These are phyloP conservation scores for Pseudozyma sp. DNA, from an alignment of 1,284 basidiomycete genomes.

Conservation along the genomic window DNA sequence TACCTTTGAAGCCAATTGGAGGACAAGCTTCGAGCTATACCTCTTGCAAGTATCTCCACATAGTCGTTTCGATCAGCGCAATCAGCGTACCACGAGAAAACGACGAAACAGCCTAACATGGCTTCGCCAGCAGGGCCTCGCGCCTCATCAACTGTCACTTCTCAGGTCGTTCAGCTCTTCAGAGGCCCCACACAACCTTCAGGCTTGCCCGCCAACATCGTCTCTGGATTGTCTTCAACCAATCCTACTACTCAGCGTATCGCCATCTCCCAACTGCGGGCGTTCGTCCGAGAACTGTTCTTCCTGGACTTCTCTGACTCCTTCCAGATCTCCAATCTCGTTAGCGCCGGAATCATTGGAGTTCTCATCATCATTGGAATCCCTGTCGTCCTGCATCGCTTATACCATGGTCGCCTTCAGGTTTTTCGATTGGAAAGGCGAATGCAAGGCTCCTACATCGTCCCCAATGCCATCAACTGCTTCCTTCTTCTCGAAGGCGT, in stretches of 20 bases:
- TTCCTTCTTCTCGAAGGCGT: conserved; percentile 45
- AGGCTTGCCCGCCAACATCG: conserved; percentile 30
- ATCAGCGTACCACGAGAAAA: neutral
- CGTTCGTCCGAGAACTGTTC: conserved; percentile 35
- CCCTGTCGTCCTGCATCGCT: conserved; percentile 25
- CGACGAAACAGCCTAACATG: neutral
- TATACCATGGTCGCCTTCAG: conserved; percentile 28
- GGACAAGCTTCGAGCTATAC: too few species aligned
- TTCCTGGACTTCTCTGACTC: conserved; percentile 17
- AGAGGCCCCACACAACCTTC: conserved; percentile 17
- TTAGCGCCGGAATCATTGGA: conserved; percentile 26
- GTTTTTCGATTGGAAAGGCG: conserved; percentile 34
- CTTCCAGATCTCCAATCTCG: conserved; percentile 16
- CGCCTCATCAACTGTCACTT: neutral
- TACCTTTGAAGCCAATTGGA: too few species aligned
- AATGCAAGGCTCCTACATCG: conserved; percentile 47
- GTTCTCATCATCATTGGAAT: conserved; percentile 32
- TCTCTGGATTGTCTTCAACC: conserved; percentile 21
- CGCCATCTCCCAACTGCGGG: conserved; percentile 31
- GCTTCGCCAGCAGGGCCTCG: neutral
- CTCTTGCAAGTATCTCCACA: too few species aligned
- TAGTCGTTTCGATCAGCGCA: too few species aligned
- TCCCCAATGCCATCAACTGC: conserved; percentile 59
- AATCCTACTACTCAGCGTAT: conserved; percentile 14
- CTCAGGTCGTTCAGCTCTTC: conserved; percentile 15